phyloP scores from a whole-genome alignment of 352 stramenopile genomes.

The Phytophthora ramorum region DNA sequence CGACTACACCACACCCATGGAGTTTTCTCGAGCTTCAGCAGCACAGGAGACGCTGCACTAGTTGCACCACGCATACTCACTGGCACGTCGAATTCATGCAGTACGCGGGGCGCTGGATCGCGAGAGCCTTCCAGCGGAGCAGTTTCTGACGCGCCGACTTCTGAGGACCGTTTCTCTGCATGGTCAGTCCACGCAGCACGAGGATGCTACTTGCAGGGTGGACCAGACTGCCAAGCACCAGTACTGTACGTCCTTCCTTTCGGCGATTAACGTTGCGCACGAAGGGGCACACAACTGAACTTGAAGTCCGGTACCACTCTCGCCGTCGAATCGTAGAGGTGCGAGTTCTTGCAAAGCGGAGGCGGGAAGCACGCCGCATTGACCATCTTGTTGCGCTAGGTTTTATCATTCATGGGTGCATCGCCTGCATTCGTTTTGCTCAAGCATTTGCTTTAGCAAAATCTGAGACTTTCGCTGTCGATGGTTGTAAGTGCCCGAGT shows the following conservation, averaged over 20 bases:
- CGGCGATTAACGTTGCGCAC: constrained; percentile 21
- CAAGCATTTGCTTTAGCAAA: neutral
- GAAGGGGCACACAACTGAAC: constrained; percentile 47
- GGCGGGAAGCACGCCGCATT: neutral
- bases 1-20: neutral
- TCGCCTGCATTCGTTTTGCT: neutral
- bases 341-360: neutral
- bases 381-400: neutral
- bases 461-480: neutral
- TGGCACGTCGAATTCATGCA: neutral
- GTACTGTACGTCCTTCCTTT: neutral
- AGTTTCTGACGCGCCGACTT: constrained; percentile 38
- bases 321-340: constrained; percentile 32
- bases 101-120: neutral
- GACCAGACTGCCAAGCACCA: constrained; percentile 15
- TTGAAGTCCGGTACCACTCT: constrained; percentile 36
- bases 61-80: neutral
- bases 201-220: constrained; percentile 15
- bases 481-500: too few relatives aligned
- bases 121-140: constrained; percentile 18
- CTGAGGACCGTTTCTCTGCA: constrained; percentile 20
- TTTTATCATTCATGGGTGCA: neutral
- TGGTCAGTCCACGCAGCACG: constrained; percentile 7
- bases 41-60: neutral
- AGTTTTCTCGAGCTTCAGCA: constrained; percentile 3